Evolutionary conservation across 108 stramenopile species (phyloP), one percentile per base, ranked within the genome.

Genomic region (Nitzschia sp.): DNA sequence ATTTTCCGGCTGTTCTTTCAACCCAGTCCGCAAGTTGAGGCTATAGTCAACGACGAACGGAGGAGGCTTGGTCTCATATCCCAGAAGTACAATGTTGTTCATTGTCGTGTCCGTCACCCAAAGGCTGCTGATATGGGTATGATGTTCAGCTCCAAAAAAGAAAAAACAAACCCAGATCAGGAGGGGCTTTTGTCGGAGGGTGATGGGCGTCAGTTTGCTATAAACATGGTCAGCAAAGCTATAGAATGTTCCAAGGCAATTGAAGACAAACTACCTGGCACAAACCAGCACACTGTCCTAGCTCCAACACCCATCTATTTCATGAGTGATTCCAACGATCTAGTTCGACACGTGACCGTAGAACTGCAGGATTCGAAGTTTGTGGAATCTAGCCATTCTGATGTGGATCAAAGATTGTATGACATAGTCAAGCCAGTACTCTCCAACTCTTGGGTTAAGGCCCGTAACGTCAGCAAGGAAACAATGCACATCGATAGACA

Each of bases 21-120:
- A 55, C 78, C 80, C 43, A 70, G 67, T 63, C 55, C 52, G 1
- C 51, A 57, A 0, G 70, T 86, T 7, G 58, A 76, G 21, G 34
- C 14, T 3, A 34, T 63, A 24, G 51, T 77, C 1, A 20, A 68
- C 0, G 6, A 10, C 8, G 53, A 69, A 0, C 8, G 63, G 24
- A 0, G 37, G 9, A 19, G 46, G 34, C 34, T 72, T 20, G 6
- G 63, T 19, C 22, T 69, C 20, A 29, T 38, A 60, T 58, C 72
- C 0, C 8, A 42, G 10, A 5, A 62, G 17, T 84, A 72, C 40
- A 57, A 67, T 9, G 80, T 69, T 0, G 80, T 86, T 9, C 84
- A 86, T 68, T 81, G 80, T 58, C 84, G 84, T 12, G 84, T 86
- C 20, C 78, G 84, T 0, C 84, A 86, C 61, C 84, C 84, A 48